A percentile compares a stretch with the other conserved stretches of the same genome.
Evolutionary conservation across 768 basidiomycete species (phyloP).

Genomic region (Lyophyllum atratum): DNA sequence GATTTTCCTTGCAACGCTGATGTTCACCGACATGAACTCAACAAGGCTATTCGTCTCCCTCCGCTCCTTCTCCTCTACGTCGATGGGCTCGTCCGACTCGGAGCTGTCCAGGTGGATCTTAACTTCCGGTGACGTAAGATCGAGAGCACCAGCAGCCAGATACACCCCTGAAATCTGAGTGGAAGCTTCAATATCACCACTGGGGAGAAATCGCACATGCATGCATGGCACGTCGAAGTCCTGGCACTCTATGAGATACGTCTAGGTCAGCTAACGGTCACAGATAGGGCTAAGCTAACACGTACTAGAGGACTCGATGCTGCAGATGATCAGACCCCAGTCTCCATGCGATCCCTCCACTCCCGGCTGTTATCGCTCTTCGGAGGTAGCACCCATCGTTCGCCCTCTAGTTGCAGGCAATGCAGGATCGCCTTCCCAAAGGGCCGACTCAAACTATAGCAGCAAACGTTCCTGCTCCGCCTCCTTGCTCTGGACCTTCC

Average conservation of each 20-base stretch:
- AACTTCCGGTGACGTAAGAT: slow-evolving; percentile 97
- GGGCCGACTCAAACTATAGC: slow-evolving; percentile 92
- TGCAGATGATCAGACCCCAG: slow-evolving; percentile 84
- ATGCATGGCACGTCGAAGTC: slow-evolving; percentile 97
- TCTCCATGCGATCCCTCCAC: slow-evolving; percentile 88
- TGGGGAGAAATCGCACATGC: slow-evolving; percentile 81
- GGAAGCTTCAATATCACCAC: slow-evolving; percentile 88
- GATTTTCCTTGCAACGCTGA: slow-evolving; percentile 89
- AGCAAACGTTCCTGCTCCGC: slow-evolving; percentile 94
- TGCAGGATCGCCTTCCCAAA: slow-evolving; percentile 95
- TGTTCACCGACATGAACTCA: slow-evolving; percentile 98
- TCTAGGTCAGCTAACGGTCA: background rate
- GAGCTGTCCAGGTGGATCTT: slow-evolving; percentile 94
- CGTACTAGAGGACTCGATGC: slow-evolving; percentile 93
- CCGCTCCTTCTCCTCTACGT: slow-evolving; percentile 93
- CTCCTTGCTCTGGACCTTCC: slow-evolving; percentile 90
- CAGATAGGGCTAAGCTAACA: background rate
- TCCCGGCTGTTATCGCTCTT: slow-evolving; percentile 48
- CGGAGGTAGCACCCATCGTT: slow-evolving; percentile 88
- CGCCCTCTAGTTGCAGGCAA: slow-evolving; percentile 88
- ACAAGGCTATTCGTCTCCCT: slow-evolving; percentile 95
- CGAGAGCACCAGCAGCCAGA: slow-evolving; percentile 98
- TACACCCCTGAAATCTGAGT: slow-evolving; percentile 93
- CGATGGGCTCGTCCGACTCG: slow-evolving; percentile 93
- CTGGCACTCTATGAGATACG: slow-evolving; percentile 68